phyloP scores from a whole-genome alignment of 2,329 filamentous ascomycete genomes.

The Cladophialophora yegresii region DNA sequence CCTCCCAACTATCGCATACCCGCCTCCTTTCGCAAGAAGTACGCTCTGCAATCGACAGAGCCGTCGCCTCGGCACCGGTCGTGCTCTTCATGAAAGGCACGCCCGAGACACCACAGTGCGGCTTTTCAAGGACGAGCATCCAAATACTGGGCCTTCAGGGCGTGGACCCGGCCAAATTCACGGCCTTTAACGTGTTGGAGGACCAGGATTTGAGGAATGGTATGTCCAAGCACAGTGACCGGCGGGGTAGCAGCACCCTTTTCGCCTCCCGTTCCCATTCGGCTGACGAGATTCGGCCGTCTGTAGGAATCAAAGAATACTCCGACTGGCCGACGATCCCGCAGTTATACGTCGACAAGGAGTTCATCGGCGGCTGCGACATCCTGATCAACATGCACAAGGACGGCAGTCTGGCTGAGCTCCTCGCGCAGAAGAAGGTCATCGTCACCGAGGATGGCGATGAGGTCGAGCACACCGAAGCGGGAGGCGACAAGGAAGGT shows the following conservation, averaged over 20 bases:
- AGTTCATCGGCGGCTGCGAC: conserved; percentile 97
- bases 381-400: conserved; percentile 97
- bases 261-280: background rate
- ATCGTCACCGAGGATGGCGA: conserved; percentile 60
- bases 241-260: background rate
- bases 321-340: conserved; percentile 99
- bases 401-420: conserved; percentile 85
- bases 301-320: conserved; percentile 92
- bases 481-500: conserved; percentile 24
- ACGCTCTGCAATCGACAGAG: conserved; percentile 82
- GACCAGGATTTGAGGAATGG: conserved; percentile 81
- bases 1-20: conserved; percentile 30
- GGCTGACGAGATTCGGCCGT: background rate
- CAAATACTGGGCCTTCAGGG: conserved; percentile 94
- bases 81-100: conserved; percentile 99
- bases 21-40: conserved; percentile 78
- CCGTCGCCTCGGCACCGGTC: conserved; percentile 81
- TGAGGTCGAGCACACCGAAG: conserved; percentile 50
- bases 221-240: conserved; percentile 46
- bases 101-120: conserved; percentile 91
- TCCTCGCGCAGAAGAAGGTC: conserved; percentile 91
- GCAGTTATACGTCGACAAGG: conserved; percentile 90
- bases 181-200: conserved; percentile 97
- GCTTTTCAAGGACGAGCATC: conserved; percentile 91
- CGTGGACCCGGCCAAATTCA: conserved; percentile 92